Evolutionary conservation across 306 rosid genomes (phyloP).

Genomic region (Mucuna pruriens): DNA sequence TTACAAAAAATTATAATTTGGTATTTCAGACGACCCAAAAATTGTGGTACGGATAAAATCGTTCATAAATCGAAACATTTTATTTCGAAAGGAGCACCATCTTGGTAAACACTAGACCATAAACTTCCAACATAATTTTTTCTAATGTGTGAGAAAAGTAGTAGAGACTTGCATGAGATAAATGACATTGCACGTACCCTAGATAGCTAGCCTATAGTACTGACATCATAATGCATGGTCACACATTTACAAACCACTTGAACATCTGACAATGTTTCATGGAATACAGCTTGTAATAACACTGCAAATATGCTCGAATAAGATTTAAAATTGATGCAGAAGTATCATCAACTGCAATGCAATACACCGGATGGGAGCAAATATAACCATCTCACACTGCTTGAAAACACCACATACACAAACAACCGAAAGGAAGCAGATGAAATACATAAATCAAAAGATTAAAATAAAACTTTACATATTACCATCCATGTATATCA

Average conservation of each 20-base stretch:
- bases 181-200: neutral
- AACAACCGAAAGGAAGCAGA: neutral
- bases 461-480: conserved; percentile 25
- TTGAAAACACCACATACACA: neutral
- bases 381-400: neutral
- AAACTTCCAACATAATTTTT: neutral
- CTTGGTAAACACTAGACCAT: neutral
- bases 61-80: neutral
- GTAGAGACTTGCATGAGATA: neutral
- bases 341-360: neutral
- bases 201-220: neutral
- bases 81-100: neutral
- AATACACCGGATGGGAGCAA: neutral
- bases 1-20: neutral
- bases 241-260: neutral
- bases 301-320: neutral
- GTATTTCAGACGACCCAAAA: neutral
- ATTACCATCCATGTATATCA: neutral
- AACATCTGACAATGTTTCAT: neutral
- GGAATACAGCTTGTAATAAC: neutral
- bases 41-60: neutral
- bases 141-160: neutral
- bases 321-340: neutral
- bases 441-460: neutral
- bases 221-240: neutral